Evolutionary conservation across 768 basidiomycete genomes (phyloP).

Genomic region (Amanita polypyramis): DNA sequence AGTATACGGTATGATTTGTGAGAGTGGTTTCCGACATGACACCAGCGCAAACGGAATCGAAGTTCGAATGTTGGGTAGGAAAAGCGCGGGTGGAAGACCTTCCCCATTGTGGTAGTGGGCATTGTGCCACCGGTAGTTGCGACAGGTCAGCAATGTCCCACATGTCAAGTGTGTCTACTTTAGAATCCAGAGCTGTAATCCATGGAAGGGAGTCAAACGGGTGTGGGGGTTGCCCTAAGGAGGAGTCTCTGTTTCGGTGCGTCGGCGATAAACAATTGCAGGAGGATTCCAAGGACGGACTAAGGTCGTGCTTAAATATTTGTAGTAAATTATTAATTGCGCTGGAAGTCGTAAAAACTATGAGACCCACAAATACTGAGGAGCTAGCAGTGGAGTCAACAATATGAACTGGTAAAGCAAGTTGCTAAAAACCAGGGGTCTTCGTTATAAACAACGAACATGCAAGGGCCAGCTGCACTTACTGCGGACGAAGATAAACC

Average conservation of each 20-base stretch:
- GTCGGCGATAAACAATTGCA: neutral
- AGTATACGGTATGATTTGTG: neutral
- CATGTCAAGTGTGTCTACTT: slow-evolving; percentile 29
- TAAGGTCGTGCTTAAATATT: neutral
- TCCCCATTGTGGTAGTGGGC: slow-evolving; percentile 34
- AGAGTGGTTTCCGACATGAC: neutral
- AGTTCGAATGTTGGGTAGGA: slow-evolving; percentile 10
- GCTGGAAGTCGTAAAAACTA: neutral
- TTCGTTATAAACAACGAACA: neutral
- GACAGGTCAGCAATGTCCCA: slow-evolving; percentile 62
- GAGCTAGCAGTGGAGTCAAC: neutral
- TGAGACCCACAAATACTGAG: neutral
- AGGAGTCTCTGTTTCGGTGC: neutral
- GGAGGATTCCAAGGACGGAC: neutral
- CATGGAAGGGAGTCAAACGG: slow-evolving; percentile 58
- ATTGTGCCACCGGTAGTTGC: slow-evolving; percentile 38
- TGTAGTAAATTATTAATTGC: neutral
- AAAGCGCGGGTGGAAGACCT: slow-evolving; percentile 42
- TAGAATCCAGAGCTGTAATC: slow-evolving; percentile 47
- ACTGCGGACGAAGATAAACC: neutral
- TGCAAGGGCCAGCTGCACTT: neutral
- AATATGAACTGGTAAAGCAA: slow-evolving; percentile 3
- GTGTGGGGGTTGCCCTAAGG: slow-evolving; percentile 21
- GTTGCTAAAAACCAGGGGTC: neutral
- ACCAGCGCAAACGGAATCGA: slow-evolving; percentile 5